These are phyloP conservation scores for Pulveroboletus frians DNA, from an alignment of 768 basidiomycete genomes.

Conservation along the genomic window DNA sequence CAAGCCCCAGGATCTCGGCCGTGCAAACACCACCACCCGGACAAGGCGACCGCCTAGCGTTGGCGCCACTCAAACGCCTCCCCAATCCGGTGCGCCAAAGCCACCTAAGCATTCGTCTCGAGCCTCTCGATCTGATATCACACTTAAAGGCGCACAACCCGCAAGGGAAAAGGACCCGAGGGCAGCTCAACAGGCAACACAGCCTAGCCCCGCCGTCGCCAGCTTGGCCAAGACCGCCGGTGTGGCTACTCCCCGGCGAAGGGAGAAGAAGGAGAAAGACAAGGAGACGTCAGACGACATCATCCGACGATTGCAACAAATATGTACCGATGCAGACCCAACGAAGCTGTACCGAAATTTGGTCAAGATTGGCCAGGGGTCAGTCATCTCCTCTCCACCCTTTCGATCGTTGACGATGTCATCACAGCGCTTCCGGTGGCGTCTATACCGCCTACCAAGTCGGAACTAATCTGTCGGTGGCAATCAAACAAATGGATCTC, in stretches of 20 bases:
- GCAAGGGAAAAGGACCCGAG: conserved; percentile 37
- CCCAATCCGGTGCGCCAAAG: conserved; percentile 31
- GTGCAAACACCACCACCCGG: conserved; percentile 68
- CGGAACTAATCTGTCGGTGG: conserved; percentile 88
- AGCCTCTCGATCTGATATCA: conserved; percentile 55
- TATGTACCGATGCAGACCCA: conserved; percentile 97
- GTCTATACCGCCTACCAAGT: conserved; percentile 99
- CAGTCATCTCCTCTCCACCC: conserved; percentile 25
- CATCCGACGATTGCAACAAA: conserved; percentile 83
- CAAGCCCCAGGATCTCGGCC: conserved; percentile 45
- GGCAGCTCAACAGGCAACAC: conserved; percentile 35
- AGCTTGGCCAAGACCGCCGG: conserved; percentile 63
- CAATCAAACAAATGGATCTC: conserved; percentile 99
- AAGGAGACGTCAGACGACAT: conserved; percentile 84
- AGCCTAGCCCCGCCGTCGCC: conserved; percentile 57
- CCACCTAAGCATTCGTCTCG: conserved; percentile 48
- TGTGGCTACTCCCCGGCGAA: conserved; percentile 76
- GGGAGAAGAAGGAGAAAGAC: conserved; percentile 82
- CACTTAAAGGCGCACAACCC: conserved; percentile 38
- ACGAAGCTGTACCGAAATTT: conserved; percentile 88
- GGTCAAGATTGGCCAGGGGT: conserved; percentile 99
- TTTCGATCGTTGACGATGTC: conserved; percentile 3
- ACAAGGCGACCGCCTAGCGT: conserved; percentile 51
- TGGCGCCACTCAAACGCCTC: conserved; percentile 25
- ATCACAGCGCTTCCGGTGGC: conserved; percentile 83